phyloP scores from a whole-genome alignment of 352 stramenopile species.

The Pythium monospermum region DNA sequence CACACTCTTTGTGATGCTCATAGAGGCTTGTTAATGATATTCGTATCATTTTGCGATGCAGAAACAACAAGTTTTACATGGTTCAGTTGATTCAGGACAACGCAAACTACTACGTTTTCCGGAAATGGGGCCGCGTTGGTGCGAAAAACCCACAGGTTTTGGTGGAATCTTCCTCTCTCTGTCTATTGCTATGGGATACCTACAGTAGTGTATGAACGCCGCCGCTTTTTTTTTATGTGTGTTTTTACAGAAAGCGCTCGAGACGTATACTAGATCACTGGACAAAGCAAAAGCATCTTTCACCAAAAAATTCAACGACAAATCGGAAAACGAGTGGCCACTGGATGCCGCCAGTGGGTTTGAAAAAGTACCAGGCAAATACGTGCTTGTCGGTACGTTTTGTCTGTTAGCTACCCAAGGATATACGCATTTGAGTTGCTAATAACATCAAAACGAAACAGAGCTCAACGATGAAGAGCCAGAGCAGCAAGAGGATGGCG shows the following conservation, averaged over 20 bases:
- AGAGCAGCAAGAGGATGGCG: constrained; percentile 2
- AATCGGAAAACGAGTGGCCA: constrained; percentile 65
- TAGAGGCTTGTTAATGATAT: too few relatives aligned
- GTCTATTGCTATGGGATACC: not conserved
- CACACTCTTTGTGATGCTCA: too few relatives aligned
- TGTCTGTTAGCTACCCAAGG: not conserved
- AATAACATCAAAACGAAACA: not conserved
- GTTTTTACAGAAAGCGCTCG: constrained; percentile 5
- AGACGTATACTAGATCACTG: constrained; percentile 30
- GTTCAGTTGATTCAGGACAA: constrained; percentile 55
- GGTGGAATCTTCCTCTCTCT: not conserved
- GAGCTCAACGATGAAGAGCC: constrained; percentile 21
- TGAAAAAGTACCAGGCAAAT: constrained; percentile 44
- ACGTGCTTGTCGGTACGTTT: constrained; percentile 54
- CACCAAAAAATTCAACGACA: constrained; percentile 56
- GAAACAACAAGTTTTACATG: constrained; percentile 82
- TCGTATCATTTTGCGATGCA: too few relatives aligned
- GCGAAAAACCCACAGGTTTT: constrained; percentile 61
- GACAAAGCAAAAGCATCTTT: constrained; percentile 52
- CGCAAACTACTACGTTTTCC: constrained; percentile 43
- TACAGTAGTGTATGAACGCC: not conserved
- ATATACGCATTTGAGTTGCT: not conserved
- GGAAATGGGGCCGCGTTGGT: constrained; percentile 66
- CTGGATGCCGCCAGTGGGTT: constrained; percentile 32
- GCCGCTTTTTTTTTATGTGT: not conserved